phyloP scores from a whole-genome alignment of 164 flowering plant genomes.

The Nelumbo lutea region DNA sequence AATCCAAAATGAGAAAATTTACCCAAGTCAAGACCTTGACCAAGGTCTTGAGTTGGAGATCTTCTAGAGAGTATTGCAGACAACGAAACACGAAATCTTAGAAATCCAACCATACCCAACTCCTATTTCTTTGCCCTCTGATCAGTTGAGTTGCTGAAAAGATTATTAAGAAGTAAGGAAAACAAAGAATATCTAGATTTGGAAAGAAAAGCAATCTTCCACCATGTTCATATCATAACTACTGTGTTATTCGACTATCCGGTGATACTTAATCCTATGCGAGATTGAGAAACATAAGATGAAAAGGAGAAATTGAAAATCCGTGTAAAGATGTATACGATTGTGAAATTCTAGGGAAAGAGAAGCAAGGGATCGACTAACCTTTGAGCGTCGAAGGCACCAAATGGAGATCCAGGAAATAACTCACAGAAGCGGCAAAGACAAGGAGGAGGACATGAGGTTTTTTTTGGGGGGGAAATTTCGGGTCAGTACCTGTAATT shows the following conservation, averaged over 20 bases:
- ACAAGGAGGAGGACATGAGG: too few species aligned
- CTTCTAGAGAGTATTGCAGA: conserved; percentile 1
- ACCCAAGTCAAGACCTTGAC: background rate
- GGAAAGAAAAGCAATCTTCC: background rate
- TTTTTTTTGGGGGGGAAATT: too few species aligned
- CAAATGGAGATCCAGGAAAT: too few species aligned
- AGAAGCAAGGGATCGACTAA: too few species aligned
- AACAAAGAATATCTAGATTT: background rate
- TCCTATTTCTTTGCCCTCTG: background rate
- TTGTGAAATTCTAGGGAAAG: too few species aligned
- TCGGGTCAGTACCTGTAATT: too few species aligned
- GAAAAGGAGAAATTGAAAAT: background rate
- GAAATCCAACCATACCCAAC: conserved; percentile 15
- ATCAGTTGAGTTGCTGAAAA: background rate
- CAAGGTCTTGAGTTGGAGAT: conserved; percentile 4
- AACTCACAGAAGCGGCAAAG: too few species aligned
- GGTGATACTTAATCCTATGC: too few species aligned
- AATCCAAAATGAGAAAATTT: conserved; percentile 19
- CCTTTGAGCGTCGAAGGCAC: too few species aligned
- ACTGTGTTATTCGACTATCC: background rate
- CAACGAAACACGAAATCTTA: conserved; percentile 2
- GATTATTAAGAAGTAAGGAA: background rate
- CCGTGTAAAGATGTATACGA: too few species aligned
- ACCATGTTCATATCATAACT: conserved; percentile 1
- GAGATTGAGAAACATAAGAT: background rate